Percentiles rank a stretch among this genome's conserved stretches.
Conservation (phyloP, 768 basidiomycete species). For the Postia placenta region DNA sequence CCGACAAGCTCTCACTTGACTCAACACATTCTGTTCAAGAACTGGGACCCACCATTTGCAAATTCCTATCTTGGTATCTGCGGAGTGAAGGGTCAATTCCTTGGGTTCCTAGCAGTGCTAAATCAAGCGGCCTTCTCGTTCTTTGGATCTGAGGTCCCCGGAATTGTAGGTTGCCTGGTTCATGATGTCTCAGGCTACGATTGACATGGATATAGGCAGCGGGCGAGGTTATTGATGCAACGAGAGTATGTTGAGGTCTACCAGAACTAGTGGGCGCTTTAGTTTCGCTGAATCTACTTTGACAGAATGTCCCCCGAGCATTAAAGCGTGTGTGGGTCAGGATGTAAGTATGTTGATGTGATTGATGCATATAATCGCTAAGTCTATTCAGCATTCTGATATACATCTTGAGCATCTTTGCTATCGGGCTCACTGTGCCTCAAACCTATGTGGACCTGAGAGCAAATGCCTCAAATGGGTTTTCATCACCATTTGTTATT, state of each 20-base stretch:
- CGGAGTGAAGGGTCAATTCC: conserved; percentile 29
- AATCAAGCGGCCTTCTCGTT: conserved; percentile 32
- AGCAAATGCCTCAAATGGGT: conserved; percentile 25
- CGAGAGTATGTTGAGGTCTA: too few species aligned
- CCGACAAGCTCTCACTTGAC: background rate
- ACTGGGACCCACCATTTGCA: conserved; percentile 19
- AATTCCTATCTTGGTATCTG: conserved; percentile 21
- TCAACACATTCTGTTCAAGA: conserved; percentile 13
- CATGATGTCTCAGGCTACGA: background rate
- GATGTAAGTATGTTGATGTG: conserved; percentile 12
- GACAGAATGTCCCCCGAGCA: conserved; percentile 23
- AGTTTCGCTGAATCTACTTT: background rate
- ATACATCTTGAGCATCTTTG: conserved; percentile 34
- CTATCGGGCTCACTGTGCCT: conserved; percentile 36
- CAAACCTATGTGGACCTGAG: conserved; percentile 30
- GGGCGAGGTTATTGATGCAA: conserved; percentile 24
- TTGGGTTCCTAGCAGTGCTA: conserved; percentile 26
- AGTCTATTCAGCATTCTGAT: conserved; percentile 27
- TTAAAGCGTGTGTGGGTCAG: conserved; percentile 21
- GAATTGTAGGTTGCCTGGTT: conserved; percentile 14
- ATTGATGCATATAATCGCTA: background rate
- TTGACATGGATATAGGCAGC: conserved; percentile 17
- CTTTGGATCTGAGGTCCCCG: conserved; percentile 30
- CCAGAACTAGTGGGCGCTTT: background rate
- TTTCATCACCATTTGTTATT: conserved; percentile 42